Base-by-base conservation (phyloP, 2,329 filamentous ascomycete species). In the Colletotrichum siamense region DNA sequence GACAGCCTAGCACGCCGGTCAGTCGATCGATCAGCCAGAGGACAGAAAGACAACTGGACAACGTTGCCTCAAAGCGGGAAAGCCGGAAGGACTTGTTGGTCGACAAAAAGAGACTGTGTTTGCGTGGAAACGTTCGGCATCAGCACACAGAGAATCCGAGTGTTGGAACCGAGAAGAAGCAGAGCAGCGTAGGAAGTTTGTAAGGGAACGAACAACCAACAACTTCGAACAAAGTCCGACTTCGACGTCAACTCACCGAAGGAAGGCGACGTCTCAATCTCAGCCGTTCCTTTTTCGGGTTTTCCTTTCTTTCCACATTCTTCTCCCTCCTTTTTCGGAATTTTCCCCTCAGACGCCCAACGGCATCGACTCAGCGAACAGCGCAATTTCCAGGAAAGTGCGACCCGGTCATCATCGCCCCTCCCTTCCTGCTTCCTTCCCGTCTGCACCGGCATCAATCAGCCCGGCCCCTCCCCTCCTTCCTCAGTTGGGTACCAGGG, bases 391-490 rank as follows among this genome's bases (percentile, higher is more conserved):
- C 39, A 76, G 64, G 74, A 69, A 74, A 74, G 74, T 65, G 52
- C 64, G 65, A 69, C 57, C 65, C 49, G 55, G 73, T 74, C 74
- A 74, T 76, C 59, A 65, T 59, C 59, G 70, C 74, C 70, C 64
- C 70, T 73, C 69, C 32, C 34, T 69, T 59, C 32, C 34, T 69
- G 57, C 64, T 73, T 73, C 73, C 70, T 71, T 65, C 59, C 61
- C 59, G 64, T 74, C 49, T 59, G 63, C 73, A 73, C 73, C 63
- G 63, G 62, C 69, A 75, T 75, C 69, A 75, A 75, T 75, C 69
- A 75, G 73, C 30, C 69, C 22, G 61, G 73, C 26, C 55, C 57
- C 69, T 70, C 32, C 59, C 55, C 69, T 64, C 69, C 63, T 73
- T 68, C 69, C 63, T 73, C 63, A 39, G 15, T 62, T 13, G 64